A percentile compares a stretch with the other conserved stretches of the same genome.
These are phyloP conservation scores for Cantharellus cinnabarinus DNA, from an alignment of 768 basidiomycete genomes.

Conservation along the genomic window DNA sequence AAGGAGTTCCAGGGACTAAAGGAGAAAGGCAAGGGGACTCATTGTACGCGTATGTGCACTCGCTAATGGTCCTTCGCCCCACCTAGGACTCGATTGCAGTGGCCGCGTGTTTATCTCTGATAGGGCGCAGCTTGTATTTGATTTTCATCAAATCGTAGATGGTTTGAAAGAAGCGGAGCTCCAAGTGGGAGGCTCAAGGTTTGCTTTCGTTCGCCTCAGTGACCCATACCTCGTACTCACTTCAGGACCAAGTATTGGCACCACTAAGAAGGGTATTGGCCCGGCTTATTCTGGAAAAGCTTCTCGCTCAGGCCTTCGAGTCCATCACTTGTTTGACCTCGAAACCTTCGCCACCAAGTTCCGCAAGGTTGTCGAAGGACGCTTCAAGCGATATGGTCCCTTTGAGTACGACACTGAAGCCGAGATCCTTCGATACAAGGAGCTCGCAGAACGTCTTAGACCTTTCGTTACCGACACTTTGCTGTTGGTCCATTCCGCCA, in stretches of 20 bases:
- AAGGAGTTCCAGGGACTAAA: slow-evolving; percentile 73
- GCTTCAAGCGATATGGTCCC: slow-evolving; percentile 93
- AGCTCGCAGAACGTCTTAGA: slow-evolving; percentile 58
- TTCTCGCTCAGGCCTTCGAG: slow-evolving; percentile 81
- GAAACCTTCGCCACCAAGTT: slow-evolving; percentile 78
- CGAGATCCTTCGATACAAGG: slow-evolving; percentile 87
- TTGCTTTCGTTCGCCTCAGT: slow-evolving; percentile 6
- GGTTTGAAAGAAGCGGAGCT: slow-evolving; percentile 96
- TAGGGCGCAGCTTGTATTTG: slow-evolving; percentile 91
- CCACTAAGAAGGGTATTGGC: slow-evolving; percentile 95
- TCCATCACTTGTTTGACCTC: slow-evolving; percentile 89
- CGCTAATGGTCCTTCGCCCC: background rate
- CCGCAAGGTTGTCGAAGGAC: slow-evolving; percentile 83
- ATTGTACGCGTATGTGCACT: background rate
- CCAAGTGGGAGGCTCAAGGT: slow-evolving; percentile 52
- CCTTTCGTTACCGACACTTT: slow-evolving; percentile 86
- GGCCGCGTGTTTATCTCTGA: slow-evolving; percentile 82
- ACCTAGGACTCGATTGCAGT: slow-evolving; percentile 61
- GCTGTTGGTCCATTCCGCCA: slow-evolving; percentile 60
- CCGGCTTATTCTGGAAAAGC: slow-evolving; percentile 97
- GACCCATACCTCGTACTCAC: background rate
- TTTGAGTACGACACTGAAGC: slow-evolving; percentile 98
- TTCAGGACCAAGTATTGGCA: slow-evolving; percentile 53
- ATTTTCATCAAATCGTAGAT: slow-evolving; percentile 99
- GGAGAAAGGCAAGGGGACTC: slow-evolving; percentile 40